Conservation (phyloP, 129 eudicot genomes). For the Helianthus annuus region DNA sequence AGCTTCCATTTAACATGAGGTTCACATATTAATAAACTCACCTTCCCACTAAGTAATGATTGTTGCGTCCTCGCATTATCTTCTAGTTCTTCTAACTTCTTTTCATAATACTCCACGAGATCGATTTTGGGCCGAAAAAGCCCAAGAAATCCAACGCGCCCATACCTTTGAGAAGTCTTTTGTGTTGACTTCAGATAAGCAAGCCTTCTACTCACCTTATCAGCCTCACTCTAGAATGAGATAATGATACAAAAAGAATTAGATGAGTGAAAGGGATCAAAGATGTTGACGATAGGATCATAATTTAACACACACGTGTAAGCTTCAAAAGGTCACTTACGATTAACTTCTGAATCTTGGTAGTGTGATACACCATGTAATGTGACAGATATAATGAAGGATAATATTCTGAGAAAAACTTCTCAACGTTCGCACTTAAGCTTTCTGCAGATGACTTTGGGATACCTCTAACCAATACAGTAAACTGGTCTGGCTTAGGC, state of each 20-base stretch:
- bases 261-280: slow-evolving; percentile 18
- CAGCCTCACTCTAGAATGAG: slow-evolving; percentile 51
- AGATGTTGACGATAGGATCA: neutral
- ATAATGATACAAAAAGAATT: slow-evolving; percentile 17
- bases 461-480: slow-evolving; percentile 83
- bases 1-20: slow-evolving; percentile 12
- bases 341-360: slow-evolving; percentile 60
- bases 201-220: slow-evolving; percentile 48
- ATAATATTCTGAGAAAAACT: slow-evolving; percentile 75
- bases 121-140: slow-evolving; percentile 57
- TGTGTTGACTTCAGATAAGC: slow-evolving; percentile 45
- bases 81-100: slow-evolving; percentile 63
- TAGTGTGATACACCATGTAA: slow-evolving; percentile 63
- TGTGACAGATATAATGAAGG: slow-evolving; percentile 85
- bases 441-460: slow-evolving; percentile 62
- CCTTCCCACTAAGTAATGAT: slow-evolving; percentile 59
- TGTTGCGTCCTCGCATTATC: slow-evolving; percentile 54
- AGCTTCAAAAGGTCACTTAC: slow-evolving; percentile 56
- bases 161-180: slow-evolving; percentile 38
- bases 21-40: slow-evolving; percentile 23
- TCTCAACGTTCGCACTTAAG: slow-evolving; percentile 73
- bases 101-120: slow-evolving; percentile 58
- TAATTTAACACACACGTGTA: slow-evolving; percentile 12
- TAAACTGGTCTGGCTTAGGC: slow-evolving; percentile 76
- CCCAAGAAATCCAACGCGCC: slow-evolving; percentile 63